Conservation (phyloP, 306 rosid genomes). For the Trifolium pratense region DNA sequence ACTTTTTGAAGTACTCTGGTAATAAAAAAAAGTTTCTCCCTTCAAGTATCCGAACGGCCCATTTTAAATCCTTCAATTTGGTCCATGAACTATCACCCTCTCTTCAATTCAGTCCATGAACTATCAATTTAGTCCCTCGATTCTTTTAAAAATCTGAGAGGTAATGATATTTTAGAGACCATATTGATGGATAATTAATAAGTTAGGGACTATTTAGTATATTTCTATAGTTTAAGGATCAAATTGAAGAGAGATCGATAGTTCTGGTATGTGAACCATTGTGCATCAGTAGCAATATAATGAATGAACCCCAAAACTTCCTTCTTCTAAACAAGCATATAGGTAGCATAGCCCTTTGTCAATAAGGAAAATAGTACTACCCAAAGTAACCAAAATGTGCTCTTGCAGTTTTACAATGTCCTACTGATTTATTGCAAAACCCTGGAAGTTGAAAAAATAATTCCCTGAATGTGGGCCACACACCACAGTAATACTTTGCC, state of each 20-base stretch:
- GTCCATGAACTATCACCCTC: no score
- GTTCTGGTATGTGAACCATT: constrained; percentile 22
- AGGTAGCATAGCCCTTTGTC: not conserved
- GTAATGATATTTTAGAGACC: no score
- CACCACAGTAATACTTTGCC: constrained; percentile 20
- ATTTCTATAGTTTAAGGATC: no score
- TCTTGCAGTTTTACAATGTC: constrained; percentile 17
- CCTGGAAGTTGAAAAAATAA: constrained; percentile 8
- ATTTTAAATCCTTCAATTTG: not conserved
- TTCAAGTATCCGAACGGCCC: not conserved
- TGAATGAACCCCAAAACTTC: constrained; percentile 4
- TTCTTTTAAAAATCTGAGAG: no score
- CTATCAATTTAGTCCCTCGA: no score
- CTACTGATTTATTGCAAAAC: constrained; percentile 13
- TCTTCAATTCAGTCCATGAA: no score
- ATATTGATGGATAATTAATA: no score
- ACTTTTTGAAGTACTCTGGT: not conserved
- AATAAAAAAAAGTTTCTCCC: no score
- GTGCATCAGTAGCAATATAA: constrained; percentile 8
- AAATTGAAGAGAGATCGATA: no score
- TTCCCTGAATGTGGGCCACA: constrained; percentile 41
- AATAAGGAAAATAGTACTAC: constrained; percentile 10
- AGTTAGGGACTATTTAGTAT: no score
- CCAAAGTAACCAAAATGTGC: not conserved
- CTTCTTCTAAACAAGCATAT: constrained; percentile 7